Conservation (phyloP, 495 filamentous ascomycete genomes). For the Bacidia rubella region DNA sequence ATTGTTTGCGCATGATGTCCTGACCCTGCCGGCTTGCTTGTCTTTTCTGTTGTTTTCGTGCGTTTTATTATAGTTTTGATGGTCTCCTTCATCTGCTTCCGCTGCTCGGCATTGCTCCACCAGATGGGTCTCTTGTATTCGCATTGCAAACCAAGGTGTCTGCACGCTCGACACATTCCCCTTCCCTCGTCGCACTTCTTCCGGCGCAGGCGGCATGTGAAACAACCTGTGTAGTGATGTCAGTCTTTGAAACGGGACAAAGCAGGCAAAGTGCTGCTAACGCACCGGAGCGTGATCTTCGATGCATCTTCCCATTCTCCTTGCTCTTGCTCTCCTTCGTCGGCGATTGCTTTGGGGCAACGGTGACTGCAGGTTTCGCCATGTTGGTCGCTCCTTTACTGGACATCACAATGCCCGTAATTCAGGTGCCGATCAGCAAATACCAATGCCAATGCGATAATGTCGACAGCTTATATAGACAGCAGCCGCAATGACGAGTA, state of each 20-base stretch:
- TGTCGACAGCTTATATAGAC: neutral
- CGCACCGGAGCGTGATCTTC: constrained; percentile 85
- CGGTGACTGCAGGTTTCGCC: constrained; percentile 27
- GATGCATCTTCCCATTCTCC: constrained; percentile 59
- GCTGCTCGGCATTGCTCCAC: constrained; percentile 86
- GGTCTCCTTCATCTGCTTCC: constrained; percentile 75
- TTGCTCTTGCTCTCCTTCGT: constrained; percentile 42
- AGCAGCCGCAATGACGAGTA: neutral
- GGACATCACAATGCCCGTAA: constrained; percentile 17
- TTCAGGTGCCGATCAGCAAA: neutral
- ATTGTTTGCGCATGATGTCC: constrained; percentile 2
- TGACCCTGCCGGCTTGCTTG: constrained; percentile 24
- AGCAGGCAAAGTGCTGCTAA: constrained; percentile 6
- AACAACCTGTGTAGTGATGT: constrained; percentile 56
- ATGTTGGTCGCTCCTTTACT: constrained; percentile 15
- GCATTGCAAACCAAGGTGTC: constrained; percentile 70
- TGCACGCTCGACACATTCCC: constrained; percentile 76
- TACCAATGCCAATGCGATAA: neutral
- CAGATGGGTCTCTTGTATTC: constrained; percentile 94
- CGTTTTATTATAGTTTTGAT: constrained; percentile 97
- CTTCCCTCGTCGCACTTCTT: constrained; percentile 98
- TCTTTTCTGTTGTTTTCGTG: constrained; percentile 85
- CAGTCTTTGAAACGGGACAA: neutral
- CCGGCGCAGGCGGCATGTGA: constrained; percentile 83
- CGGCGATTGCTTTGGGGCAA: constrained; percentile 29